Base-by-base conservation (phyloP, 257 asterid species). In the Nicotiana sylvestris region DNA sequence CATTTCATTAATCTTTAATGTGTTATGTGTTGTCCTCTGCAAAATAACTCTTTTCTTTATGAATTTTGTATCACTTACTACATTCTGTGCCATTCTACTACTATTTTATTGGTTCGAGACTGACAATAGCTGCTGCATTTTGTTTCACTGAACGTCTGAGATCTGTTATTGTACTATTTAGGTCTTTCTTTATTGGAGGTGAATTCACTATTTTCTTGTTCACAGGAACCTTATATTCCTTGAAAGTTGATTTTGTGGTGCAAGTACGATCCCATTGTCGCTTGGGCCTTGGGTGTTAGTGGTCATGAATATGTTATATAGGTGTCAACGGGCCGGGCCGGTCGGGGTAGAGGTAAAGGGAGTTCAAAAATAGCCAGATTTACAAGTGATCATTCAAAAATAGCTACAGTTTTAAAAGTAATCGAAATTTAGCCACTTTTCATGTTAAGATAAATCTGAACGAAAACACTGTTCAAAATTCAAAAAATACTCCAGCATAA, bases 61-160 rank as follows among this genome's bases (percentile, higher is more conserved):
- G 78, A 81, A 32, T 81, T 81, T 81, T 81, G 78, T n/a, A 53
- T 66, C 35, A 66, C 1, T 80, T 66, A 0, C 77, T 55, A 29
- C n/a, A 32, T 72, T 81, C 29, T 76, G 80, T 76, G 64, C 58
- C 80, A 76, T 76, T 76, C 43, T 76, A 51, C 80, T 76, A 3
- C 37, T 76, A 74, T 74, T 76, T 13, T 51, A 76, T 76, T 76
- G 78, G 78, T 70, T 43, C 78, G 60, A n/a, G 64, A 76, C 80
- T 15, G 27, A 13, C 64, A 27, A 29, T 51, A 51, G 46, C 64
- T 76, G 27, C 64, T 76, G 80, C 80, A 16, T 51, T 76, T 76
- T 76, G 64, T 76, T 51, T 46, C 80, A 51, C 53, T 51, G 64
- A 18, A 49, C 29, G 64, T 76, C 64, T 76, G 64, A 51, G 80